These are phyloP conservation scores for Alloteropsis angusta DNA, from an alignment of 202 grass and related monocot species.

Conservation along the genomic window DNA sequence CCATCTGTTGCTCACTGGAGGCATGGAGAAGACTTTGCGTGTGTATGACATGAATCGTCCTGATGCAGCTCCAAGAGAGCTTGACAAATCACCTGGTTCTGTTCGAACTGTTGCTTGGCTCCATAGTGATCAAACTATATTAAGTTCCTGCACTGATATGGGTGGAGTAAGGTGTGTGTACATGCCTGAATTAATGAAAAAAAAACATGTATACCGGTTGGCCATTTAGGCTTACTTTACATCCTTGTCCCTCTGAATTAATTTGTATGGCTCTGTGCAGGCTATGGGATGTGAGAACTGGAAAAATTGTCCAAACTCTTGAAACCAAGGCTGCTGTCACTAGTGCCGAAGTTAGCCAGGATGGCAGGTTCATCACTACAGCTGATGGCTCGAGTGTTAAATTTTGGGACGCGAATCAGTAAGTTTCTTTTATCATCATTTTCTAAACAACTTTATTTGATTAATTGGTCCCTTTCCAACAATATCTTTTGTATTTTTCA, in stretches of 20 bases:
- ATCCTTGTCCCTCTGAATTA: not conserved
- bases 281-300: slow-evolving; percentile 89
- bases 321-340: slow-evolving; percentile 95
- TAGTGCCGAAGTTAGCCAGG: slow-evolving; percentile 87
- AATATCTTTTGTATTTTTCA: slow-evolving; percentile 17
- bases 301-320: slow-evolving; percentile 93
- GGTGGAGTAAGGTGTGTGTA: slow-evolving; percentile 76
- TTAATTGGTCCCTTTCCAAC: not conserved
- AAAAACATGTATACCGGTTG: not conserved
- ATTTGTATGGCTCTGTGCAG: slow-evolving; percentile 35
- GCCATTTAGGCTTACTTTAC: not conserved
- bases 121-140: slow-evolving; percentile 82
- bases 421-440: slow-evolving; percentile 21
- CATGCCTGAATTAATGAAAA: not conserved
- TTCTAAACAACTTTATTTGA: not conserved
- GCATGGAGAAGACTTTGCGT: slow-evolving; percentile 84
- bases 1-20: slow-evolving; percentile 83
- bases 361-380: slow-evolving; percentile 94
- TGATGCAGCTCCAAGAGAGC: slow-evolving; percentile 83
- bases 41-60: slow-evolving; percentile 92
- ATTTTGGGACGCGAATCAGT: slow-evolving; percentile 99
- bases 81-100: slow-evolving; percentile 89
- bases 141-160: slow-evolving; percentile 95
- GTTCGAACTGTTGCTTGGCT: slow-evolving; percentile 89
- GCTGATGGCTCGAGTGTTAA: slow-evolving; percentile 92